phyloP scores from a whole-genome alignment of 768 basidiomycete genomes.

The Auriculariales sp. region DNA sequence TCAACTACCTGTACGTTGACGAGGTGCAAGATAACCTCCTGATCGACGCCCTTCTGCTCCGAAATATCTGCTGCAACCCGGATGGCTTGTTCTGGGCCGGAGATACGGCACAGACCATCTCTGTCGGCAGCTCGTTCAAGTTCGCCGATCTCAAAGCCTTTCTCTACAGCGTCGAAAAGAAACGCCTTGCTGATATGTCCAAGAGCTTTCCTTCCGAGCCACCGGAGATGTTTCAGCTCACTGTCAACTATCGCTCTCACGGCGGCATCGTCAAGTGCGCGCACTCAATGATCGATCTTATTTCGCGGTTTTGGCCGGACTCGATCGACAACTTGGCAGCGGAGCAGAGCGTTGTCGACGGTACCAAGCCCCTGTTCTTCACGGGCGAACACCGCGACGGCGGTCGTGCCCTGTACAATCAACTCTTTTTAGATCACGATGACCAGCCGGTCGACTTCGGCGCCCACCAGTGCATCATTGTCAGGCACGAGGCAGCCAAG shows the following conservation, averaged over 20 bases:
- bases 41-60: constrained; percentile 43
- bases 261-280: constrained; percentile 61
- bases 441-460: constrained; percentile 36
- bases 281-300: constrained; percentile 45
- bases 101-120: constrained; percentile 68
- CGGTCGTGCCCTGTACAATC: constrained; percentile 23
- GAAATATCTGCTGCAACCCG: constrained; percentile 45
- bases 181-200: constrained; percentile 7
- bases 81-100: constrained; percentile 68
- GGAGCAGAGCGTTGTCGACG: constrained; percentile 41
- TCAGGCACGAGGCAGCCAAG: constrained; percentile 42
- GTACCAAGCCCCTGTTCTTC: constrained; percentile 44
- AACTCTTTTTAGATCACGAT: constrained; percentile 31
- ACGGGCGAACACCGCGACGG: constrained; percentile 29
- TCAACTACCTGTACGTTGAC: constrained; percentile 53
- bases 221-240: constrained; percentile 55
- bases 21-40: constrained; percentile 62
- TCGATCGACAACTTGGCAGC: constrained; percentile 43
- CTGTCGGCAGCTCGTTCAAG: constrained; percentile 54
- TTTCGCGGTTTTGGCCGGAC: constrained; percentile 45
- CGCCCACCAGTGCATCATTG: constrained; percentile 41
- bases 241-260: constrained; percentile 56
- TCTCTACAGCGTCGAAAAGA: constrained; percentile 45
- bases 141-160: constrained; percentile 63
- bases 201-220: too few species aligned